Conservation (phyloP, 345 rosid species). For the Salix brachista region DNA sequence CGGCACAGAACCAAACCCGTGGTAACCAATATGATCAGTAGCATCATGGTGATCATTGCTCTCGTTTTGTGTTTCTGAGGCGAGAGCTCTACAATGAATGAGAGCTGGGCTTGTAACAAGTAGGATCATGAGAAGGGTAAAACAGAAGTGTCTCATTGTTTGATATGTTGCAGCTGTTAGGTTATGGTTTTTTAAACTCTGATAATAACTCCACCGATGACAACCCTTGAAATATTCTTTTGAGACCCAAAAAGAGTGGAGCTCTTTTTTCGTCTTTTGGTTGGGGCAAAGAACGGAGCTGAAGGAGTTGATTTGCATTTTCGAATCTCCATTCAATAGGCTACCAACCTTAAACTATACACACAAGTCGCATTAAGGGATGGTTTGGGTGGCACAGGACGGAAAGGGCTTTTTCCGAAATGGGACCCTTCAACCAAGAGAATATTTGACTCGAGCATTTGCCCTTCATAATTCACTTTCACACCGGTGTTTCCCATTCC, state of each 20-base stretch:
- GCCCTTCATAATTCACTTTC: background rate
- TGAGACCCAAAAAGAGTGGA: slow-evolving; percentile 32
- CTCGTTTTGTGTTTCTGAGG: slow-evolving; percentile 2
- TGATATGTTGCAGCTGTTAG: background rate
- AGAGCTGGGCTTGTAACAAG: slow-evolving; percentile 30
- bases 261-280: slow-evolving; percentile 8
- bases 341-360: slow-evolving; percentile 17
- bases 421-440: background rate
- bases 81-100: slow-evolving; percentile 34
- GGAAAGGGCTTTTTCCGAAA: slow-evolving; percentile 39
- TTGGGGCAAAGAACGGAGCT: slow-evolving; percentile 21
- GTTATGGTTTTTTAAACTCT: background rate
- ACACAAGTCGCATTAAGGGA: slow-evolving; percentile 11
- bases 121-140: slow-evolving; percentile 28
- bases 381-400: slow-evolving; percentile 40
- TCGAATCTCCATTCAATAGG: slow-evolving; percentile 42
- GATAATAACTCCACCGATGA: background rate
- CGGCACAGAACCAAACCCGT: slow-evolving; percentile 12
- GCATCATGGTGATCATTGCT: slow-evolving; percentile 13
- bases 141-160: slow-evolving; percentile 39
- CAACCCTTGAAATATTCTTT: slow-evolving; percentile 12
- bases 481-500: background rate
- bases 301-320: slow-evolving; percentile 33
- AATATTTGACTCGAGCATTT: slow-evolving; percentile 13
- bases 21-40: background rate